Evolutionary conservation across 2,329 filamentous ascomycete species (phyloP).

Genomic region (Rhexocercosporidium sp.): DNA sequence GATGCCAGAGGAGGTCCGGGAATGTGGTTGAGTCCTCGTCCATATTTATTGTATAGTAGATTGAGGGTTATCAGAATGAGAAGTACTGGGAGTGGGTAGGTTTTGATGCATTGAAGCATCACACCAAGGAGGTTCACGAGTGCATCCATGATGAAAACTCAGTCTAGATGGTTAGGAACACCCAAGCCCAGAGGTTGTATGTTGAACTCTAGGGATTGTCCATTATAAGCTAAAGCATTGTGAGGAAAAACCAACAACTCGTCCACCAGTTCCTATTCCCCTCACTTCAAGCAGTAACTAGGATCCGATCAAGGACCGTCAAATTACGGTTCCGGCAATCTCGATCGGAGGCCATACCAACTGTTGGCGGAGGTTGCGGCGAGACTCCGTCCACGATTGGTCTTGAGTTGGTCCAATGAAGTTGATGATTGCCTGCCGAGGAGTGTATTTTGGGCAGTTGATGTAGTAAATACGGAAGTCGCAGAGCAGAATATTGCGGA

Average conservation of each 20-base stretch:
- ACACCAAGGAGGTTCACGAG: background rate
- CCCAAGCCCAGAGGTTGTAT: too few species aligned
- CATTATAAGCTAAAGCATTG: too few species aligned
- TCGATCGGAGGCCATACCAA: background rate
- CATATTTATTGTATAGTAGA: background rate
- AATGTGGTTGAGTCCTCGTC: background rate
- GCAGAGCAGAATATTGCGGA: too few species aligned
- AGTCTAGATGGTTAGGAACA: too few species aligned
- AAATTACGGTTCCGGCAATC: background rate
- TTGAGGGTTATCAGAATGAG: background rate
- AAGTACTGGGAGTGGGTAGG: background rate
- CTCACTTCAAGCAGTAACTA: background rate
- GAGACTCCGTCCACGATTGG: background rate
- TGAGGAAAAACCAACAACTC: too few species aligned
- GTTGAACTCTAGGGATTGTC: too few species aligned
- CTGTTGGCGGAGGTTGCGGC: background rate
- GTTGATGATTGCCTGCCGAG: background rate
- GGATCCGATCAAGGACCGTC: background rate
- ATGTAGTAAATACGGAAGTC: too few species aligned
- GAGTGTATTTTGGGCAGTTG: background rate
- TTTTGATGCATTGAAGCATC: background rate
- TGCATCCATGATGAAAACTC: background rate
- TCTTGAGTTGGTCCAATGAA: background rate
- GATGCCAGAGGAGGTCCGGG: conserved; percentile 19
- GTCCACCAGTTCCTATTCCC: too few species aligned